phyloP scores from a whole-genome alignment of 164 flowering plant genomes.

The grape (Vitis vinifera) region DNA sequence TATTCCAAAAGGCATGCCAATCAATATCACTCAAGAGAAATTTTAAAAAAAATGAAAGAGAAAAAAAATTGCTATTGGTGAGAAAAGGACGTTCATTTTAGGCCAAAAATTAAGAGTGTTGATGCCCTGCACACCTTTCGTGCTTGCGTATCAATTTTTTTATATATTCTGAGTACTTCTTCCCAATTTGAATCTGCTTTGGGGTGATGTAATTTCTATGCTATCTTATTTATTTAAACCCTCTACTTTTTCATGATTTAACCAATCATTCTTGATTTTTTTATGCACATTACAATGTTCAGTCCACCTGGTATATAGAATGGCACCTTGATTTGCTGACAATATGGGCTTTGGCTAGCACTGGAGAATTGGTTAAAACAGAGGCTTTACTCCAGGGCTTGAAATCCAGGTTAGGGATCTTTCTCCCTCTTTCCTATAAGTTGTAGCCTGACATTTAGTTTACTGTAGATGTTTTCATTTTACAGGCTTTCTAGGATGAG shows the following conservation, averaged over 20 bases:
- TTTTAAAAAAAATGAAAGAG: too few relatives aligned
- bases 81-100: too few relatives aligned
- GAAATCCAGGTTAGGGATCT: constrained; percentile 52
- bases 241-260: neutral
- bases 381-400: constrained; percentile 62
- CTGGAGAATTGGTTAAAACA: constrained; percentile 47
- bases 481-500: constrained; percentile 52
- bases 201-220: too few relatives aligned
- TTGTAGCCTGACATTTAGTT: neutral
- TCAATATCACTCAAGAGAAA: too few relatives aligned
- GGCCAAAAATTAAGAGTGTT: too few relatives aligned
- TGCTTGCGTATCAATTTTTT: too few relatives aligned
- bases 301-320: constrained; percentile 72
- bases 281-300: constrained; percentile 6
- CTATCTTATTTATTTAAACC: too few relatives aligned
- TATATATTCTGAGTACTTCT: too few relatives aligned
- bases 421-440: neutral
- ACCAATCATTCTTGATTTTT: neutral
- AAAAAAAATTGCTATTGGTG: too few relatives aligned
- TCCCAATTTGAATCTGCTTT: too few relatives aligned
- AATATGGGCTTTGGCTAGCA: constrained; percentile 70
- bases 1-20: too few relatives aligned
- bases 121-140: too few relatives aligned
- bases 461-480: neutral
- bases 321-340: constrained; percentile 83